A percentile compares a stretch with the other conserved stretches of the same genome.
Evolutionary conservation across 148 eudicot species (phyloP).

Genomic region (Cornus suecica): DNA sequence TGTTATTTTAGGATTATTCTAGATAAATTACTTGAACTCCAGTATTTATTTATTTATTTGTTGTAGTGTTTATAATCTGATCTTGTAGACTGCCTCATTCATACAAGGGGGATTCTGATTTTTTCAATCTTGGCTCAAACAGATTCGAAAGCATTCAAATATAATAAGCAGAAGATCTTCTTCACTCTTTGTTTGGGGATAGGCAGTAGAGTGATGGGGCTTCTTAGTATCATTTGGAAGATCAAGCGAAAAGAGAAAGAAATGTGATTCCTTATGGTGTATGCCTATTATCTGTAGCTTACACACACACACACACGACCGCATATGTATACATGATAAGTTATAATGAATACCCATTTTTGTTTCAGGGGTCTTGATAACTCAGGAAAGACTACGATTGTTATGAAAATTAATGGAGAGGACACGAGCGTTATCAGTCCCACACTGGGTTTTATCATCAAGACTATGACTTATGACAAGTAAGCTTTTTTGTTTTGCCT

Average conservation of each 20-base stretch:
- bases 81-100: too few relatives aligned
- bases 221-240: conserved; percentile 87
- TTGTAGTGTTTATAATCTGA: too few relatives aligned
- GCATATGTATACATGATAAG: neutral
- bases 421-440: conserved; percentile 86
- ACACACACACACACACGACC: neutral
- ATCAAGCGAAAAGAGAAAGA: conserved; percentile 94
- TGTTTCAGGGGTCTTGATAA: conserved; percentile 76
- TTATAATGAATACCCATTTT: conserved; percentile 3
- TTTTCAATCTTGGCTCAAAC: too few relatives aligned
- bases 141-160: too few relatives aligned
- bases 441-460: conserved; percentile 86
- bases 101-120: too few relatives aligned
- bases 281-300: conserved; percentile 19
- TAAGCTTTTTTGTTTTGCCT: conserved; percentile 14
- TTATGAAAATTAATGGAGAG: conserved; percentile 80
- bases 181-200: neutral
- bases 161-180: too few relatives aligned
- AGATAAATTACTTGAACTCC: too few relatives aligned
- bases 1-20: too few relatives aligned
- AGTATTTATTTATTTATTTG: too few relatives aligned
- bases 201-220: conserved; percentile 52
- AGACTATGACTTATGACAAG: conserved; percentile 80
- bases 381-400: conserved; percentile 94
- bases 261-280: conserved; percentile 99